Conservation (phyloP, 495 filamentous ascomycete genomes). For the Penicillium simplicissimum region DNA sequence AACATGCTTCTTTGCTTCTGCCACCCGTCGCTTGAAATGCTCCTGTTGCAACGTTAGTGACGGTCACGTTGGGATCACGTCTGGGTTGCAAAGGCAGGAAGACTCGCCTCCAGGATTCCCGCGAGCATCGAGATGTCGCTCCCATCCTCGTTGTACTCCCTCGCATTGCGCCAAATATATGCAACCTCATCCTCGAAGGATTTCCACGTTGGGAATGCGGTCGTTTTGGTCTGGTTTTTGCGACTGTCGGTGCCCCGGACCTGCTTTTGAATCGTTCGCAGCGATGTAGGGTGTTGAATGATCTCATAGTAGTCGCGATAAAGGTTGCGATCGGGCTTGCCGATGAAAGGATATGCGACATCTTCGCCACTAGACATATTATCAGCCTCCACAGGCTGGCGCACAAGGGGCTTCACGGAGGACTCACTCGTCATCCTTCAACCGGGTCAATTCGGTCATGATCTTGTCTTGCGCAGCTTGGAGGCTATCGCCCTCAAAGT, state of each 20-base stretch:
- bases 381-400: neutral
- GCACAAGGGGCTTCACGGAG: neutral
- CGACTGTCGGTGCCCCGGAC: constrained; percentile 68
- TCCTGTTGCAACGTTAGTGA: constrained; percentile 39
- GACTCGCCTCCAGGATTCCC: constrained; percentile 69
- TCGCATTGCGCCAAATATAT: constrained; percentile 83
- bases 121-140: constrained; percentile 75
- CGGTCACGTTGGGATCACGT: neutral
- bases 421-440: constrained; percentile 62
- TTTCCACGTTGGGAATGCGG: constrained; percentile 75
- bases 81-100: neutral
- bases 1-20: constrained; percentile 65
- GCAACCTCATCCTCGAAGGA: constrained; percentile 75
- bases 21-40: constrained; percentile 63
- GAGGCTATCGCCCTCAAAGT: constrained; percentile 65
- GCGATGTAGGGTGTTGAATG: constrained; percentile 70
- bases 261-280: constrained; percentile 69
- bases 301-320: constrained; percentile 71
- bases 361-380: constrained; percentile 27
- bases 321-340: constrained; percentile 34
- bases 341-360: constrained; percentile 34
- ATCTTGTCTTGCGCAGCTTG: constrained; percentile 83
- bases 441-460: constrained; percentile 61
- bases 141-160: constrained; percentile 84
- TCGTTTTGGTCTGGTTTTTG: constrained; percentile 61